phyloP scores from a whole-genome alignment of 345 rosid genomes.

The Euclidium syriacum region DNA sequence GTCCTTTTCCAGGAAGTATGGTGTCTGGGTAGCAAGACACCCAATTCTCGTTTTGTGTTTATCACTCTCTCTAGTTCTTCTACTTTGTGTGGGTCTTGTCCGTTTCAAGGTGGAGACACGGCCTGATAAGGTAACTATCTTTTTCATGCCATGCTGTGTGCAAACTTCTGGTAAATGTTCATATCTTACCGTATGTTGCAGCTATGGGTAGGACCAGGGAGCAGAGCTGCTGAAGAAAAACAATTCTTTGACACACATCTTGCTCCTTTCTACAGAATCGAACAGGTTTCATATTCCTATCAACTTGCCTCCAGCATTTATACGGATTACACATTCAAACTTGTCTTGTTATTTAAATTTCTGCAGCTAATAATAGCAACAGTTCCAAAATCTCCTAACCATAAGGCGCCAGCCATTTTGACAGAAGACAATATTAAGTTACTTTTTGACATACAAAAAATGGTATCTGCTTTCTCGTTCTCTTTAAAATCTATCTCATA shows the following conservation, averaged over 20 bases:
- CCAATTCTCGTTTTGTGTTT: constrained; percentile 59
- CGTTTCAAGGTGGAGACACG: constrained; percentile 95
- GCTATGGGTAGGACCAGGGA: constrained; percentile 99
- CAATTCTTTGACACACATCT: constrained; percentile 80
- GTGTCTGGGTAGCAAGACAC: constrained; percentile 89
- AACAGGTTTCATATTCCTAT: constrained; percentile 55
- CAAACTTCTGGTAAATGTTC: background rate
- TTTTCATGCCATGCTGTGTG: background rate
- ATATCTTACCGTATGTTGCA: constrained; percentile 32
- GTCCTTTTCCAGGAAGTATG: constrained; percentile 62
- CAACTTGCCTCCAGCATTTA: background rate
- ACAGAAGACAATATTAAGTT: constrained; percentile 82
- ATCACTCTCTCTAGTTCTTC: constrained; percentile 62
- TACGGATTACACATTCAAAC: background rate
- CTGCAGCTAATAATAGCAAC: constrained; percentile 84
- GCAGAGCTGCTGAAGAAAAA: constrained; percentile 91
- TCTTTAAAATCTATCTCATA: background rate
- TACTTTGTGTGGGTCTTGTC: constrained; percentile 82
- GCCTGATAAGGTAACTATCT: constrained; percentile 78
- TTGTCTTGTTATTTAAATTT: constrained; percentile 13
- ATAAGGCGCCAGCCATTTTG: constrained; percentile 62
- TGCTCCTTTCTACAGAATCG: constrained; percentile 94
- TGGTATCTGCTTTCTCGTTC: constrained; percentile 42
- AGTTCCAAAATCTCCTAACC: constrained; percentile 44
- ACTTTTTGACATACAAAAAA: constrained; percentile 88